Conservation (phyloP, 1,139 yeast genomes). For the Scheffersomyces quercinus region DNA sequence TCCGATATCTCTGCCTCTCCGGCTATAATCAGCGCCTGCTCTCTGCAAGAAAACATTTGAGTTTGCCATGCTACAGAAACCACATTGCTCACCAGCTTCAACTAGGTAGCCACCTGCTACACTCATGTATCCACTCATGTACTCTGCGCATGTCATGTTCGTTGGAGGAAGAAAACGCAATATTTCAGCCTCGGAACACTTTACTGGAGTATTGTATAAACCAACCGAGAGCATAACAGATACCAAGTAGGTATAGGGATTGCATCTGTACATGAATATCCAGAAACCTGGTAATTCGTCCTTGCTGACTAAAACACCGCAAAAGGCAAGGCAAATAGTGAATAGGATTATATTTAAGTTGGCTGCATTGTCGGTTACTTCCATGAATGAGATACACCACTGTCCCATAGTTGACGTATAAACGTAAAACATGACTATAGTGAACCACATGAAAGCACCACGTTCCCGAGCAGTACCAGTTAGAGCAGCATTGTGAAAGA, state of each 20-base stretch:
- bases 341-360: constrained; percentile 9
- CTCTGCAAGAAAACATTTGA: constrained; percentile 13
- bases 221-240: constrained; percentile 15
- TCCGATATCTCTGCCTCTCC: constrained; percentile 18
- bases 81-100: constrained; percentile 9
- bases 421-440: constrained; percentile 7
- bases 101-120: constrained; percentile 14
- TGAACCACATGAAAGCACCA: constrained; percentile 10
- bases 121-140: constrained; percentile 11
- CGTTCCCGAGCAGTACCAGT: constrained; percentile 6
- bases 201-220: constrained; percentile 16
- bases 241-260: constrained; percentile 12
- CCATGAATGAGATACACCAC: constrained; percentile 9
- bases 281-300: constrained; percentile 11
- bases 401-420: constrained; percentile 10
- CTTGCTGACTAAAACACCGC: constrained; percentile 10
- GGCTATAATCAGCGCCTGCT: constrained; percentile 7
- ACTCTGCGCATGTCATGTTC: constrained; percentile 22
- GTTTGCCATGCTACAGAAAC: constrained; percentile 10
- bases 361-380: constrained; percentile 11
- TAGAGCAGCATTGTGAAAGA: constrained; percentile 29
- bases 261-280: constrained; percentile 14
- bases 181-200: constrained; percentile 48
- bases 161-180: constrained; percentile 45
- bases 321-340: constrained; percentile 11